A percentile compares a stretch with the other conserved stretches of the same genome.
Conservation (phyloP, 2,329 filamentous ascomycete species). For the Nothophaeocryptopus gaeumannii region DNA sequence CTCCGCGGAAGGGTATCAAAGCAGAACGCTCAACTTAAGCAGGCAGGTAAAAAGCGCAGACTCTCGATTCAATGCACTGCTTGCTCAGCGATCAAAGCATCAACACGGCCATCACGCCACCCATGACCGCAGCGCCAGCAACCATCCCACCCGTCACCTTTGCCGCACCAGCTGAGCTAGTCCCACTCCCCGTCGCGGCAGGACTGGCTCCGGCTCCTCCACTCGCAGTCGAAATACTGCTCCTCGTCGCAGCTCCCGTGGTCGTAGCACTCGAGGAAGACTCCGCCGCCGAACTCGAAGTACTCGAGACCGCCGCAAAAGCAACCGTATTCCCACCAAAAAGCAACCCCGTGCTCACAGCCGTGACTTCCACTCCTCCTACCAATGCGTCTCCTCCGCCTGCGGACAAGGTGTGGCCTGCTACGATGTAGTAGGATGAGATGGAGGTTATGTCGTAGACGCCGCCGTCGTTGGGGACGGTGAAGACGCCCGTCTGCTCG, state of each 20-base stretch:
- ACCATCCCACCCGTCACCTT: constrained; percentile 4
- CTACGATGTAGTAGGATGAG: constrained; percentile 14
- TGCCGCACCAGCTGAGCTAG: constrained; percentile 7
- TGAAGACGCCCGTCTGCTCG: constrained; percentile 18
- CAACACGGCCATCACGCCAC: constrained; percentile 15
- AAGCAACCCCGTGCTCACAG: constrained; percentile 9
- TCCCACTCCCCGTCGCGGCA: neutral
- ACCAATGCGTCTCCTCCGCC: constrained; percentile 17
- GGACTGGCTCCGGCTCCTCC: neutral
- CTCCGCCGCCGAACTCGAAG: constrained; percentile 1
- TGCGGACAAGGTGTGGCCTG: constrained; percentile 21
- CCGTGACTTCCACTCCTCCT: constrained; percentile 13
- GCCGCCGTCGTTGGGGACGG: constrained; percentile 13
- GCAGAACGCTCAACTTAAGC: constrained; percentile 6
- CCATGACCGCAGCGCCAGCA: constrained; percentile 13
- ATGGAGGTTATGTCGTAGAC: constrained; percentile 19
- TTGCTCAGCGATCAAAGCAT: no score
- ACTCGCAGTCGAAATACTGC: neutral
- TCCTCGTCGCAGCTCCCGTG: neutral
- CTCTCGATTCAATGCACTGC: neutral
- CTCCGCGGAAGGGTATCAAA: constrained; percentile 15
- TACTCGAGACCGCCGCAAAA: constrained; percentile 6
- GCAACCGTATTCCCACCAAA: constrained; percentile 8
- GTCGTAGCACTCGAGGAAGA: constrained; percentile 3
- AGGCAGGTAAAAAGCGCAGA: neutral